A percentile compares a stretch with the other conserved stretches of the same genome.
These are phyloP conservation scores for Phytophthora nicotianae DNA, from an alignment of 352 stramenopile species.

Conservation along the genomic window DNA sequence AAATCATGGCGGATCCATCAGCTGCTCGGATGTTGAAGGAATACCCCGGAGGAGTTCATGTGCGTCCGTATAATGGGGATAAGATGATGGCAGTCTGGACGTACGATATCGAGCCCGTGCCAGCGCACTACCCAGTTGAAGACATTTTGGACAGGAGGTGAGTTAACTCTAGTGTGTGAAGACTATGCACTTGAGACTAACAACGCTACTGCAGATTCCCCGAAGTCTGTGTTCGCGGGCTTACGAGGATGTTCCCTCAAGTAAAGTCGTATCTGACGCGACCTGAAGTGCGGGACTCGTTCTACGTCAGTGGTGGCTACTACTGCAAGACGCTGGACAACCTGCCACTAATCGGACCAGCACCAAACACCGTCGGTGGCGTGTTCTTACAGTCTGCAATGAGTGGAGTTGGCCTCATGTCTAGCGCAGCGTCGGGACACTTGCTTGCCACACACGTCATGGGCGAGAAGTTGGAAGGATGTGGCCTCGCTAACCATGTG, in stretches of 20 bases:
- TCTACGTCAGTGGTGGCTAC: constrained; percentile 78
- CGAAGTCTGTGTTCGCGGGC: constrained; percentile 65
- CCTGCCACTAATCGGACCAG: constrained; percentile 69
- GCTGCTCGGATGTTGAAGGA: constrained; percentile 55
- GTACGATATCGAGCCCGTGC: constrained; percentile 71
- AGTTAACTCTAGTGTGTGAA: constrained; percentile 1
- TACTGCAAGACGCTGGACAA: constrained; percentile 86
- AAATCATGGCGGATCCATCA: constrained; percentile 43
- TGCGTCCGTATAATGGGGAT: constrained; percentile 59
- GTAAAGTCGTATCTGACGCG: constrained; percentile 64
- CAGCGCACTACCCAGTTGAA: constrained; percentile 67
- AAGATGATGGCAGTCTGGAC: constrained; percentile 84
- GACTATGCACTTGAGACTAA: constrained; percentile 3
- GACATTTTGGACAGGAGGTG: constrained; percentile 64
- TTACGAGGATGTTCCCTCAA: constrained; percentile 66
- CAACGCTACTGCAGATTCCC: constrained; percentile 49
- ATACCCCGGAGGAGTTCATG: constrained; percentile 74
- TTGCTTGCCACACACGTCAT: constrained; percentile 71
- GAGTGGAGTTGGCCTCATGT: constrained; percentile 79
- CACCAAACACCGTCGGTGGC: constrained; percentile 59
- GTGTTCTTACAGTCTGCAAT: constrained; percentile 79
- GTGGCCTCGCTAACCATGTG: constrained; percentile 52
- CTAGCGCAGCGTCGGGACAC: constrained; percentile 70
- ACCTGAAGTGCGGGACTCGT: constrained; percentile 58
- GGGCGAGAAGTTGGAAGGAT: constrained; percentile 46